phyloP scores from a whole-genome alignment of 108 stramenopile genomes.

The Schizochytrium sp. region DNA sequence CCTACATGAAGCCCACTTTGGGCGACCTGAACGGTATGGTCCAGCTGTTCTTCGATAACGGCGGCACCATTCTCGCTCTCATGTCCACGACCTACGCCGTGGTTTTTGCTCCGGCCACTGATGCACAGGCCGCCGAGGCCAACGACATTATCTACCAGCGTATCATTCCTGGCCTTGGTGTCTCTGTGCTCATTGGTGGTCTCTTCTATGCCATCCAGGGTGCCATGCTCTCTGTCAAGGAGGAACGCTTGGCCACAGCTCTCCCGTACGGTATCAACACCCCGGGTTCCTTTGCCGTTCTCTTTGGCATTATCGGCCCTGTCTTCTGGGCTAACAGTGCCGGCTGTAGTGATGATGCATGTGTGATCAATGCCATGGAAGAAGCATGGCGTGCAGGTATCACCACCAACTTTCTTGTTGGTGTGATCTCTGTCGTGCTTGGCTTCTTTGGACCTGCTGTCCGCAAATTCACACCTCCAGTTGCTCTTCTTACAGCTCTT shows the following conservation, averaged over 20 bases:
- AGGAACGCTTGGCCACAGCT: conserved; percentile 70
- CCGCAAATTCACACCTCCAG: conserved; percentile 40
- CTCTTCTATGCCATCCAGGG: conserved; percentile 76
- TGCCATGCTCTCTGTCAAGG: conserved; percentile 73
- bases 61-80: conserved; percentile 78
- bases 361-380: not conserved
- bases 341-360: not conserved
- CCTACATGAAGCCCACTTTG: conserved; percentile 36
- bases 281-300: conserved; percentile 80
- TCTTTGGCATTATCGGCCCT: conserved; percentile 77
- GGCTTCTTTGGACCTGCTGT: conserved; percentile 56
- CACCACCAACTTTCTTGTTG: conserved; percentile 67
- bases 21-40: conserved; percentile 72
- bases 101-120: not conserved
- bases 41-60: conserved; percentile 81
- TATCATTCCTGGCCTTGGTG: conserved; percentile 80
- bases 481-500: not conserved
- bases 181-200: conserved; percentile 77
- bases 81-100: conserved; percentile 70
- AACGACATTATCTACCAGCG: conserved; percentile 73
- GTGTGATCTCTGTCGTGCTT: conserved; percentile 67
- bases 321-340: conserved; percentile 63
- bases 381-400: conserved; percentile 67
- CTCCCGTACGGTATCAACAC: conserved; percentile 86
- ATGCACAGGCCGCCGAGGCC: conserved; percentile 1